phyloP scores from a whole-genome alignment of 1,139 yeast species.

The Magnusiomyces sp. region DNA sequence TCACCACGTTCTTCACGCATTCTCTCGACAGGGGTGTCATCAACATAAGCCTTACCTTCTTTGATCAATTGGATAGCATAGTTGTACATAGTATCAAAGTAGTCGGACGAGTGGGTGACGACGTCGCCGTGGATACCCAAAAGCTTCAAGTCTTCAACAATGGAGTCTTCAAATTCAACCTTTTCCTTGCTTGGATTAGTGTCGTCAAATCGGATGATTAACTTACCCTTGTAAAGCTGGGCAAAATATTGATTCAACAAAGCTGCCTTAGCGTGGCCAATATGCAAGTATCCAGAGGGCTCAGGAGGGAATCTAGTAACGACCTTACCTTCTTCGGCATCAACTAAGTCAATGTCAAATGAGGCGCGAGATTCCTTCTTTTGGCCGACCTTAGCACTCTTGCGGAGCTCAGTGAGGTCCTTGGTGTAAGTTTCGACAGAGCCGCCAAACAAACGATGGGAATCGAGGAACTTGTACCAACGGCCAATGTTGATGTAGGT shows the following conservation, averaged over 20 bases:
- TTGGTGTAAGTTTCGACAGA: slow-evolving; percentile 60
- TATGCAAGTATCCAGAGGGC: slow-evolving; percentile 89
- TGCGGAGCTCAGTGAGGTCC: slow-evolving; percentile 65
- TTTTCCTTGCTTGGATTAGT: slow-evolving; percentile 96
- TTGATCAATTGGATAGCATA: slow-evolving; percentile 75
- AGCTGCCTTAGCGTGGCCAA: slow-evolving; percentile 98
- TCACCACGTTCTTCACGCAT: slow-evolving; percentile 99
- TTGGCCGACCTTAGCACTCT: slow-evolving; percentile 51
- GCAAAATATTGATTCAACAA: slow-evolving; percentile 93
- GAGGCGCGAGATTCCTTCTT: slow-evolving; percentile 55
- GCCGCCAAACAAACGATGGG: slow-evolving; percentile 58
- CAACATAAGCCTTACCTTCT: slow-evolving; percentile 94
- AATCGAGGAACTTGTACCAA: slow-evolving; percentile 79
- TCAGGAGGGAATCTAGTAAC: slow-evolving; percentile 97
- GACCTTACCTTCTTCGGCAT: slow-evolving; percentile 85
- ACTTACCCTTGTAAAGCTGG: slow-evolving; percentile 83
- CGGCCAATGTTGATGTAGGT: slow-evolving; percentile 80
- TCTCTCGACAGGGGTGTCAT: slow-evolving; percentile 83
- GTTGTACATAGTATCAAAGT: slow-evolving; percentile 84
- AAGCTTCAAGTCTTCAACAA: slow-evolving; percentile 77
- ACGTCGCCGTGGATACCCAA: slow-evolving; percentile 88
- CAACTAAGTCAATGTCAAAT: slow-evolving; percentile 85
- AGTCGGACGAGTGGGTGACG: slow-evolving; percentile 83
- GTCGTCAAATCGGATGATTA: slow-evolving; percentile 92
- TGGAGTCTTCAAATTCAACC: slow-evolving; percentile 84